Evolutionary conservation across 345 rosid genomes (phyloP).

Genomic region (Sonneratia alba): DNA sequence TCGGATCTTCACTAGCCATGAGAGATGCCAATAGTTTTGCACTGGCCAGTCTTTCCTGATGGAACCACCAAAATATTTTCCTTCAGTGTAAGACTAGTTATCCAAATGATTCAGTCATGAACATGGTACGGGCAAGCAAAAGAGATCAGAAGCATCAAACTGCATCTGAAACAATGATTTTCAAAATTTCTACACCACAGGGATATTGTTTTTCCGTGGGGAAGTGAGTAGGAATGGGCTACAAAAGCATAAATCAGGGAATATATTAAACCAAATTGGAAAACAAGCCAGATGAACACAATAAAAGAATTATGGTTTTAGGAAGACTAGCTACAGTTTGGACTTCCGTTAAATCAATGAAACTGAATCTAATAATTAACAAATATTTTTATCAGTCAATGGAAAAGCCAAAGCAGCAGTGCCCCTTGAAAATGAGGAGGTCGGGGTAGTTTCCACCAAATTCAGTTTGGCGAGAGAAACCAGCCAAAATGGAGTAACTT

Average conservation of each 20-base stretch:
- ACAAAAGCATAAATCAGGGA: background rate
- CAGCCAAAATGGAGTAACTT: background rate
- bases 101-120: background rate
- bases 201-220: background rate
- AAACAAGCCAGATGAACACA: background rate
- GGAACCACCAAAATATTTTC: constrained; percentile 1
- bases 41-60: constrained; percentile 74
- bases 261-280: background rate
- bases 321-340: background rate
- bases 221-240: background rate
- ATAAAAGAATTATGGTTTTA: background rate
- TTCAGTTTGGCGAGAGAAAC: background rate
- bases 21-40: constrained; percentile 80
- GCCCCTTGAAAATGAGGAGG: background rate
- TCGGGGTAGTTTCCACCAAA: background rate
- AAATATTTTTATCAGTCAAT: background rate
- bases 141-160: background rate
- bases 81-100: background rate
- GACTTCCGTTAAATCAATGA: background rate
- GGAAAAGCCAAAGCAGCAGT: background rate
- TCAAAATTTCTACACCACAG: background rate
- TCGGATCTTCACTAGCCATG: constrained; percentile 70
- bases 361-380: background rate
- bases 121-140: background rate
- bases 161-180: background rate